These are phyloP conservation scores for Hansfordia pulvinata DNA, from an alignment of 2,329 filamentous ascomycete genomes.

Conservation along the genomic window DNA sequence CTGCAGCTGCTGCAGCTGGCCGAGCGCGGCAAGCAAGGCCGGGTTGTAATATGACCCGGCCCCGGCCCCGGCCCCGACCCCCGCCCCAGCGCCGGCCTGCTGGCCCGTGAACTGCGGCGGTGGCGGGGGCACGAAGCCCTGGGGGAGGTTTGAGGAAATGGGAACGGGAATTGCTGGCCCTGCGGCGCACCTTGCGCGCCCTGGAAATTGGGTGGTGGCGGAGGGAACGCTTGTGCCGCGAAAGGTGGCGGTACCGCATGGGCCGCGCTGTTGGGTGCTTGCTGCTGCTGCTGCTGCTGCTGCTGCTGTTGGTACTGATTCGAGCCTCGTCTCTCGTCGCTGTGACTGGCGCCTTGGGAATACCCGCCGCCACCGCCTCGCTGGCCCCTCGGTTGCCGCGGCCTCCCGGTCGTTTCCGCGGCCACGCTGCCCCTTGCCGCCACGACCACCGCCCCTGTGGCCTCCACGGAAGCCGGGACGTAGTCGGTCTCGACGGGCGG, in stretches of 20 bases:
- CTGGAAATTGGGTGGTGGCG: constrained; percentile 13
- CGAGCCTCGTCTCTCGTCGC: constrained; percentile 11
- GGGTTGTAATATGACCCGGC: constrained; percentile 41
- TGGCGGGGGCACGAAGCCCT: constrained; percentile 18
- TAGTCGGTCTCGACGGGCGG: constrained; percentile 26
- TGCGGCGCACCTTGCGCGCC: constrained; percentile 22
- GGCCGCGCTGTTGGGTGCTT: constrained; percentile 9
- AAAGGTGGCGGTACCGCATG: constrained; percentile 15
- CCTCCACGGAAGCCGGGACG: constrained; percentile 16
- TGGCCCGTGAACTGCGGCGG: constrained; percentile 26
- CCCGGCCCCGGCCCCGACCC: too few species aligned
- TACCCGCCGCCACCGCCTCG: too few species aligned
- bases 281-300: constrained; percentile 14
- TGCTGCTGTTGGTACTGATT: constrained; percentile 21
- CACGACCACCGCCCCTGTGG: constrained; percentile 19
- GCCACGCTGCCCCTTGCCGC: too few species aligned
- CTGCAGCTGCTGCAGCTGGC: constrained; percentile 21
- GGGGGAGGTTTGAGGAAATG: too few species aligned
- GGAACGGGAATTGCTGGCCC: constrained; percentile 29
- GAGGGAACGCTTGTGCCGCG: constrained; percentile 16
- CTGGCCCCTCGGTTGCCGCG: constrained; percentile 24
- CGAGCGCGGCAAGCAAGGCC: constrained; percentile 36
- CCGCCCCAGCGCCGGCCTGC: constrained; percentile 15
- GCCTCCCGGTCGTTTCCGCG: too few species aligned
- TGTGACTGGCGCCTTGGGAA: constrained; percentile 18